Evolutionary conservation across 495 filamentous ascomycete genomes (phyloP).

Genomic region (Xylaria longipes): DNA sequence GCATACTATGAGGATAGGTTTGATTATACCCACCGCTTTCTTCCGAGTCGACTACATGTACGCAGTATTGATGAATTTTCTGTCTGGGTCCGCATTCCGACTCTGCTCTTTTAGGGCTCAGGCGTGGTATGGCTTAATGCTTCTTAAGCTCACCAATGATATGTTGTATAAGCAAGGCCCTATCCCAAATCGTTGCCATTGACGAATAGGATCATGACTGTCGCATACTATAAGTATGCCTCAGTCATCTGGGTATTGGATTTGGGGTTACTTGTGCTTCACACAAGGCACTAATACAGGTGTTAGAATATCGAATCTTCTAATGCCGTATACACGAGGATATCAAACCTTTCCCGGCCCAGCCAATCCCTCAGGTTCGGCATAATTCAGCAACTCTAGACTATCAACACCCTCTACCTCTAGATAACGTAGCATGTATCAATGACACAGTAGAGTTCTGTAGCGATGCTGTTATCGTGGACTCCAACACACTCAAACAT

Average conservation of each 20-base stretch:
- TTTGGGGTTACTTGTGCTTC: background rate
- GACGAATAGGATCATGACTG: background rate
- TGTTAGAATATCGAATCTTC: constrained; percentile 13
- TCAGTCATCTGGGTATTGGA: background rate
- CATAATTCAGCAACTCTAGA: background rate
- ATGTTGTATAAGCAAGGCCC: constrained; percentile 1
- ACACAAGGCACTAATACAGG: background rate
- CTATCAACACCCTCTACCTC: background rate
- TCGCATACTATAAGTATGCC: background rate
- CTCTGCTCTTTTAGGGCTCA: background rate
- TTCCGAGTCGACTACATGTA: too few relatives aligned
- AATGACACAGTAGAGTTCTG: background rate
- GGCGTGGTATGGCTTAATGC: background rate
- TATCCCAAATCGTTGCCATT: background rate
- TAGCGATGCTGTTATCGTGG: background rate
- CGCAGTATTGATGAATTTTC: background rate
- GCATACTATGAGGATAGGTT: background rate
- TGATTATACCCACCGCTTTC: background rate
- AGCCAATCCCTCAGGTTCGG: background rate
- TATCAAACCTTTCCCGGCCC: constrained; percentile 14
- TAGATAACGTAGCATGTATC: background rate
- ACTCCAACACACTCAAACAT: constrained; percentile 44
- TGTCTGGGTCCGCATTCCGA: background rate
- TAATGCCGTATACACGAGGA: background rate
- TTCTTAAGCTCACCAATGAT: background rate